Base-by-base conservation (phyloP, 768 basidiomycete species). In the Boletus reticuloceps region DNA sequence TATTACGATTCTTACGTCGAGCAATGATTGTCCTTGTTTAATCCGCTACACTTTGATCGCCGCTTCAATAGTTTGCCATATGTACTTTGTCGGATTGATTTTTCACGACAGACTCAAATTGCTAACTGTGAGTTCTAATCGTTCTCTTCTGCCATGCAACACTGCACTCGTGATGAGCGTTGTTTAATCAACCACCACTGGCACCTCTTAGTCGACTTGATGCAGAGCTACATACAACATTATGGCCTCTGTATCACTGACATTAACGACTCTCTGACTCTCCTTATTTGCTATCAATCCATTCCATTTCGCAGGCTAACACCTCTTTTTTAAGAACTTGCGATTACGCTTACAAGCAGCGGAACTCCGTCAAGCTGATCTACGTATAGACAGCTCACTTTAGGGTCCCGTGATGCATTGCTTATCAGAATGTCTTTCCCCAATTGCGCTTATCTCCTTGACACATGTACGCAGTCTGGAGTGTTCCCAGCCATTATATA, bases 151-250 rank as follows among this genome's bases (percentile, higher is more conserved):
- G 9, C 7, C 25, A 10, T 37, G 53, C 20, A 20, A 20, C 20
- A 20, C 20, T 20, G 20, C 51, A 47, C 38, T 61, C 64, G 80
- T 82, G 89, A 91, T 81, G 89, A 91, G 89, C 81, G 88, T 91
- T 89, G 88, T 82, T 77, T 68, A 66, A 65, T 74, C 86, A 82
- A 79, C 79, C 78, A 73, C 66, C 51, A 81, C 82, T 91, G 89
- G 89, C 88, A 90, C 89, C 89, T 91, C 89, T 90, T 91, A 91
- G 89, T 89, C 85, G 86, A 91, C 81, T 69, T 84, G 82, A 71
- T 75, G 63, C 77, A 22, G 22, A 22, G 22, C 22, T 22, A 22
- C 22, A 69, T 61, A 37, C 60, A 41, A 67, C 67, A 63, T 64
- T 58, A 65, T 11, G 56, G 66, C 72, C 71, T 74, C 74, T 73